Evolutionary conservation across 768 basidiomycete genomes (phyloP).

Genomic region (Macrolepiota dolichaula): DNA sequence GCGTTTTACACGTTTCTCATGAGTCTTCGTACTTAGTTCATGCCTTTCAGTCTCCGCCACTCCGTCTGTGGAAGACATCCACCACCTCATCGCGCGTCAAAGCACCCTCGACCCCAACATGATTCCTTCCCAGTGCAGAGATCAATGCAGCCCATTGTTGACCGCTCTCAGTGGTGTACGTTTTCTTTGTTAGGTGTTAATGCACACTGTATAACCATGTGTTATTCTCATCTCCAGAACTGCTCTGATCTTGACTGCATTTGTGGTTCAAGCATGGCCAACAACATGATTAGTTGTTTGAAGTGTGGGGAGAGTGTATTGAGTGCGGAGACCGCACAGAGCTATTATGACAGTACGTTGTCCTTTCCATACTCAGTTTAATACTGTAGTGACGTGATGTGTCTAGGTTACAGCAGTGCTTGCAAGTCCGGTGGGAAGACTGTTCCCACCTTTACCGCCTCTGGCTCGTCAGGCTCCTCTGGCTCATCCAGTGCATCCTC

Average conservation of each 20-base stretch:
- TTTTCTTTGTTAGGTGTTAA: not conserved
- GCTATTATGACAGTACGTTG: not conserved
- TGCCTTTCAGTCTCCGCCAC: not conserved
- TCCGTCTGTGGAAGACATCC: not conserved
- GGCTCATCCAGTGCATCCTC: not conserved
- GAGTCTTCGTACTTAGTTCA: not conserved
- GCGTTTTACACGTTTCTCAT: not conserved
- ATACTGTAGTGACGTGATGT: not conserved
- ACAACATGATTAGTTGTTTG: not conserved
- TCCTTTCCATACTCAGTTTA: not conserved
- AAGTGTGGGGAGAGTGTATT: not conserved
- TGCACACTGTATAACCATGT: not conserved
- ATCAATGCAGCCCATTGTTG: not conserved
- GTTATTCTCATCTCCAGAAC: not conserved
- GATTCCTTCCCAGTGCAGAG: not conserved
- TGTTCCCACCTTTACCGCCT: not conserved
- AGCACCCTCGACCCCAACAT: conserved; percentile 1
- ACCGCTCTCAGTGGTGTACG: not conserved
- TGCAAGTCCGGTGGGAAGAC: conserved; percentile 1
- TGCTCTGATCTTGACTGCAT: conserved; percentile 1
- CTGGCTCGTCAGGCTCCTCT: not conserved
- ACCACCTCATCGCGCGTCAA: conserved; percentile 5
- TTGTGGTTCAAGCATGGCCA: not conserved
- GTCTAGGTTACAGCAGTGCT: not conserved
- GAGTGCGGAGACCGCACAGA: not conserved